Evolutionary conservation across 495 filamentous ascomycete species (phyloP).

Genomic region (Patellaria atrata): DNA sequence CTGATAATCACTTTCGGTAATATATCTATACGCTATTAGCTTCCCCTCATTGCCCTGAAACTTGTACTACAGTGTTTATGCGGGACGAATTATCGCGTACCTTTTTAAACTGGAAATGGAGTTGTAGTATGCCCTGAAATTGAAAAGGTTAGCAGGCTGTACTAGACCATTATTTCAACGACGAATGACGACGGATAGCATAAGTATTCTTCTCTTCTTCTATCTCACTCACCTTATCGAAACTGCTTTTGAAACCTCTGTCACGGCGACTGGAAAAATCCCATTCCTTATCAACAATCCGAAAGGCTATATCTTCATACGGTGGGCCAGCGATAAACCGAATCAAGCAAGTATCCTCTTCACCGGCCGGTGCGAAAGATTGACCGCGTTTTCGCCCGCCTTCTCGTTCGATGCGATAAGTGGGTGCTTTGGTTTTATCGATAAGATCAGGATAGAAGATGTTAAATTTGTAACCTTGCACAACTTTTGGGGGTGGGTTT

Average conservation of each 20-base stretch:
- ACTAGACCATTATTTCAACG: constrained; percentile 1
- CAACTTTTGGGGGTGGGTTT: constrained; percentile 93
- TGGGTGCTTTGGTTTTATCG: constrained; percentile 85
- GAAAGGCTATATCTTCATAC: constrained; percentile 94
- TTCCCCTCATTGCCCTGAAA: not conserved
- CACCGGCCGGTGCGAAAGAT: constrained; percentile 86
- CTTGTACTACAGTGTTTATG: not conserved
- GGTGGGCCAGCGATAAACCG: constrained; percentile 90
- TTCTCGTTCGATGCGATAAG: constrained; percentile 88
- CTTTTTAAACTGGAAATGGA: constrained; percentile 97
- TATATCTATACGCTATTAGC: constrained; percentile 17
- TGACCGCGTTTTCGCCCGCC: constrained; percentile 77
- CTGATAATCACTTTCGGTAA: constrained; percentile 23
- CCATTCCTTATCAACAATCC: constrained; percentile 98
- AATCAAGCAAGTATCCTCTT: constrained; percentile 95
- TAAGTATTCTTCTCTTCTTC: no score
- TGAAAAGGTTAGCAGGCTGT: constrained; percentile 20
- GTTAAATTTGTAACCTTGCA: constrained; percentile 98
- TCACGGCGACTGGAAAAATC: constrained; percentile 95
- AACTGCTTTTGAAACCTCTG: constrained; percentile 87
- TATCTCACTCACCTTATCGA: constrained; percentile 92
- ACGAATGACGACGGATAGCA: no score
- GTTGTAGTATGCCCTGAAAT: constrained; percentile 81
- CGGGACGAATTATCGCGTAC: constrained; percentile 24
- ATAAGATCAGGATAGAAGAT: constrained; percentile 99